Percentiles rank a stretch among this genome's conserved stretches.
phyloP scores from a whole-genome alignment of 1,284 basidiomycete species.

The Schizophyllum amplum region DNA sequence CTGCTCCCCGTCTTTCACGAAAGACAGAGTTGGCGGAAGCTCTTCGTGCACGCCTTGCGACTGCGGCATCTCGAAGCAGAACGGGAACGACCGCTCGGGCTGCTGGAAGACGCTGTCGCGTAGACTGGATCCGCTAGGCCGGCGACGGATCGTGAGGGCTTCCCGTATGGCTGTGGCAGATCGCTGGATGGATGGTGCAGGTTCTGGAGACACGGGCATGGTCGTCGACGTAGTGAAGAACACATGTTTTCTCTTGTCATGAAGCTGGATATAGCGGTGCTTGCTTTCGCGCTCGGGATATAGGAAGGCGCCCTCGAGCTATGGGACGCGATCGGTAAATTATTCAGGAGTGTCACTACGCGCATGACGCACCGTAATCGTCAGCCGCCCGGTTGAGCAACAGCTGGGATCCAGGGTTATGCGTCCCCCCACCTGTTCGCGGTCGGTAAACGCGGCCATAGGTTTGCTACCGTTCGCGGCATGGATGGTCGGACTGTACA shows the following conservation, averaged over 20 bases:
- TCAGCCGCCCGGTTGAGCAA: conserved; percentile 42
- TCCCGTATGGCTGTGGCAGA: conserved; percentile 37
- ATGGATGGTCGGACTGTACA: conserved; percentile 52
- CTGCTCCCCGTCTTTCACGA: conserved; percentile 16
- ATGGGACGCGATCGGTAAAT: conserved; percentile 7
- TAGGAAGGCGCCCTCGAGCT: conserved; percentile 61
- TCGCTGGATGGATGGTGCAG: conserved; percentile 29
- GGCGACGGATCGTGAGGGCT: conserved; percentile 34
- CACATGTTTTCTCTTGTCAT: conserved; percentile 38
- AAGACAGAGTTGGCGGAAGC: conserved; percentile 50
- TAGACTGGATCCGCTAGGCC: conserved; percentile 33
- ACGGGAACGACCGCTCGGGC: conserved; percentile 37
- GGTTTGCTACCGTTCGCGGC: conserved; percentile 27
- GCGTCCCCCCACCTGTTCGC: conserved; percentile 51
- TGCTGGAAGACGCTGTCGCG: conserved; percentile 20
- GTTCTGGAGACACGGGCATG: conserved; percentile 32
- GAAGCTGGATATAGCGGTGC: conserved; percentile 13
- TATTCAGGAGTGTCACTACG: conserved; percentile 3
- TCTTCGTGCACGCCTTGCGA: conserved; percentile 43
- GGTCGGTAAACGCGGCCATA: conserved; percentile 50
- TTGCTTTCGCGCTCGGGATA: conserved; percentile 31
- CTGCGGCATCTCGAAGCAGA: conserved; percentile 49
- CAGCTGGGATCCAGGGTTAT: conserved; percentile 45
- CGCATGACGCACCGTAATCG: conserved; percentile 39
- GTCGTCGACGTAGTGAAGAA: conserved; percentile 47